A percentile compares a stretch with the other conserved stretches of the same genome.
Conservation (phyloP, 495 filamentous ascomycete genomes). For the Talaromyces stipitatus region DNA sequence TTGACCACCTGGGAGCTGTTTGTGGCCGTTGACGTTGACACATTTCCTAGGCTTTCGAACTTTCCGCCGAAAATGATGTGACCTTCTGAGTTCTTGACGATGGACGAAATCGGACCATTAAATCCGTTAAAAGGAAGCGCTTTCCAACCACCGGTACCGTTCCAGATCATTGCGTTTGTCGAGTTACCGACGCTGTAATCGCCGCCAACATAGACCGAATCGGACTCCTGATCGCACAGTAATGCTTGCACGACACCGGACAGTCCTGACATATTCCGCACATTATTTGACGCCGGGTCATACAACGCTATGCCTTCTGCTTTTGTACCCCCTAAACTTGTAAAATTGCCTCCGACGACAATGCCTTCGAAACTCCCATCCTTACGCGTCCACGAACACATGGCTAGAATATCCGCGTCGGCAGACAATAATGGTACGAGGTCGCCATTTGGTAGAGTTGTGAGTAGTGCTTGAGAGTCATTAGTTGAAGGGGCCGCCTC, state of each 20-base stretch:
- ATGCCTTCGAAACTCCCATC: conserved; percentile 65
- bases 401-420: conserved; percentile 74
- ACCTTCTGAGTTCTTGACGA: conserved; percentile 67
- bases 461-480: conserved; percentile 74
- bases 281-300: conserved; percentile 55
- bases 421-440: conserved; percentile 65
- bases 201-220: conserved; percentile 86
- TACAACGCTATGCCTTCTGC: conserved; percentile 76
- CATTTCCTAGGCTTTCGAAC: conserved; percentile 89
- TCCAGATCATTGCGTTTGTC: conserved; percentile 85
- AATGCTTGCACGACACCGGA: conserved; percentile 73
- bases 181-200: conserved; percentile 71
- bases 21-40: conserved; percentile 50
- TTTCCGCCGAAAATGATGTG: conserved; percentile 86
- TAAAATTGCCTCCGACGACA: conserved; percentile 91
- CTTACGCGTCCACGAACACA: conserved; percentile 72
- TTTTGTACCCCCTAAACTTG: conserved; percentile 70
- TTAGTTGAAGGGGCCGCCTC: conserved; percentile 58
- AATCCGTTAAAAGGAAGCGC: conserved; percentile 88
- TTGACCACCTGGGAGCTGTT: conserved; percentile 73
- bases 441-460: conserved; percentile 76
- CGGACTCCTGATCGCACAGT: conserved; percentile 73
- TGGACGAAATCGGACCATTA: conserved; percentile 86
- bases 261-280: conserved; percentile 70
- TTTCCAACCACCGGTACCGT: conserved; percentile 59